Conservation (phyloP, 2,329 filamentous ascomycete genomes). For the Aaosphaeria pasadenensis region DNA sequence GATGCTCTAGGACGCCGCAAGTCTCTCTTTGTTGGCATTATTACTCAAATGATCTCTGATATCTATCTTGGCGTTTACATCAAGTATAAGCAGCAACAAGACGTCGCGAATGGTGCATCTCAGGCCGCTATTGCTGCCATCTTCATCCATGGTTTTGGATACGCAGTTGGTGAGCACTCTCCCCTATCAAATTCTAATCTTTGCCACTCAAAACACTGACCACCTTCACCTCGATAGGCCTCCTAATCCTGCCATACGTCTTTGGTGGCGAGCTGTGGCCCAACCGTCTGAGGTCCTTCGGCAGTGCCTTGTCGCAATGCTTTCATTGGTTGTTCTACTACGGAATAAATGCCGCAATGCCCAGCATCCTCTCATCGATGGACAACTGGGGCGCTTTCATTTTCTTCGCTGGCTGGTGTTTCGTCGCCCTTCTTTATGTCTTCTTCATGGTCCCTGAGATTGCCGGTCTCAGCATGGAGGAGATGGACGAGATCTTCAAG, state of each 20-base stretch:
- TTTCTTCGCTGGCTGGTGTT: slow-evolving; percentile 41
- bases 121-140: slow-evolving; percentile 44
- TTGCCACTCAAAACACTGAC: background rate
- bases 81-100: slow-evolving; percentile 27
- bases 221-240: slow-evolving; percentile 2
- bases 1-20: slow-evolving; percentile 39
- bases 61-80: slow-evolving; percentile 43
- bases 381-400: slow-evolving; percentile 46
- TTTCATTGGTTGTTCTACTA: slow-evolving; percentile 47
- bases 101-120: slow-evolving; percentile 24
- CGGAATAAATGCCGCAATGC: slow-evolving; percentile 34
- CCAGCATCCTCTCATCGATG: slow-evolving; percentile 32
- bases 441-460: slow-evolving; percentile 42
- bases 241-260: slow-evolving; percentile 44
- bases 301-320: slow-evolving; percentile 37
- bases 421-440: slow-evolving; percentile 37
- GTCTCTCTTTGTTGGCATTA: slow-evolving; percentile 33
- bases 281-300: slow-evolving; percentile 45
- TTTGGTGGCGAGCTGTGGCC: slow-evolving; percentile 48
- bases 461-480: slow-evolving; percentile 37
- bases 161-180: slow-evolving; percentile 29
- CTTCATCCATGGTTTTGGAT: slow-evolving; percentile 48
- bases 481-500: slow-evolving; percentile 38
- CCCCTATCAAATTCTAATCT: background rate
- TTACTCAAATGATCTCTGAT: slow-evolving; percentile 41